Base-by-base conservation (phyloP, 345 rosid species). In the Arabis hirsuta region DNA sequence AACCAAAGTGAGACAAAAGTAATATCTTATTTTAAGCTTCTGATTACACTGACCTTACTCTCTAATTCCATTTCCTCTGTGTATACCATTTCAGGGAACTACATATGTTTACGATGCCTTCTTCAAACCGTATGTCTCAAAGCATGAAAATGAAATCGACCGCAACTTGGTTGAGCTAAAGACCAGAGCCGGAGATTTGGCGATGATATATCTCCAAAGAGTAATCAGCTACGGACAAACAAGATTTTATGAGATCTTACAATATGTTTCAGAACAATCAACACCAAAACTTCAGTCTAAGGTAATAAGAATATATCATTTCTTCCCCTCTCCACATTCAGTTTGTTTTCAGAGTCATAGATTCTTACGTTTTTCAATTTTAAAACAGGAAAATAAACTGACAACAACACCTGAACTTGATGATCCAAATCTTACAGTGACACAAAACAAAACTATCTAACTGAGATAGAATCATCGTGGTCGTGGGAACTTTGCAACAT, bases 1-100 rank as follows among this genome's bases (percentile, higher is more conserved):
- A 71, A 88, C 98, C 47, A 87, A 75, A 69, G 96, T 90, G n/a
- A n/a, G n/a, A n/a, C n/a, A n/a, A n/a, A 84, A 20, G 83, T 32
- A 14, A 64, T 39, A 4, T 56, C 0, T n/a, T 67, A 12, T 3
- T 34, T 44, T 11, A 4, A 8, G 10, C 51, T 39, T 47, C n/a
- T 62, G 51, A 22, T 42, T 62, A 5, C 20, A 50, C 47, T 62
- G 14, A 1, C 22, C 31, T 53, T 59, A 5, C 12, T 58, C 11
- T 56, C 7, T 13, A 2, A 77, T 38, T 7, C 6, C 0, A 9
- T 69, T 2, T 16, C 44, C 34, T 36, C 14, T 58, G 31, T 20
- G 58, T 45, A 4, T 31, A 46, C 51, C 58, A 51, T 44, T 52
- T 60, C 78, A 87, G 97, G 90, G 95, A 67, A 81, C 90, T 0